Percentiles rank a stretch among this genome's conserved stretches.
Evolutionary conservation across 1,284 basidiomycete genomes (phyloP).

Genomic region (Microbotryum violaceum): DNA sequence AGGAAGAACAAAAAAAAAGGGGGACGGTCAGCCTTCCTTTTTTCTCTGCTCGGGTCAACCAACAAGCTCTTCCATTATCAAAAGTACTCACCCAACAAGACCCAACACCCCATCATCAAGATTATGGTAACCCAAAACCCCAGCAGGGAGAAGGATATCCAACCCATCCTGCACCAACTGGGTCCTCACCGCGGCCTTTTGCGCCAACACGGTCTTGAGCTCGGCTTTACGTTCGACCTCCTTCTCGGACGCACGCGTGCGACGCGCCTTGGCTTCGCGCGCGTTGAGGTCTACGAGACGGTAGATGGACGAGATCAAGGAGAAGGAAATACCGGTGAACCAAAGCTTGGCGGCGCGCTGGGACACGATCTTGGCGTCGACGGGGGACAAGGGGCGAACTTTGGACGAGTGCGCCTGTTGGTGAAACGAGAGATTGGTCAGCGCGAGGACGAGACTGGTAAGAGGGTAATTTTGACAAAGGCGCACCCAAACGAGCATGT

Average conservation of each 20-base stretch:
- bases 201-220: slow-evolving; percentile 53
- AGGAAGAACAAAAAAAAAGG: not conserved
- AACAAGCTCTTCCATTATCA: too few relatives aligned
- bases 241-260: slow-evolving; percentile 44
- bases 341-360: slow-evolving; percentile 79
- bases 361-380: slow-evolving; percentile 51
- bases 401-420: slow-evolving; percentile 52
- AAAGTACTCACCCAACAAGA: slow-evolving; percentile 59
- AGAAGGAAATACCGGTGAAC: slow-evolving; percentile 65
- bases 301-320: slow-evolving; percentile 33
- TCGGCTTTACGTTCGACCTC: slow-evolving; percentile 60
- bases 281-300: slow-evolving; percentile 24
- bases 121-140: slow-evolving; percentile 65
- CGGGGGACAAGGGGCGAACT: slow-evolving; percentile 30
- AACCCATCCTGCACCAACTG: slow-evolving; percentile 74
- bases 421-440: not conserved
- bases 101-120: slow-evolving; percentile 82
- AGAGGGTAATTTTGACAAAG: not conserved
- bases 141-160: slow-evolving; percentile 83
- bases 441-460: slow-evolving; percentile 51
- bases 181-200: slow-evolving; percentile 56
- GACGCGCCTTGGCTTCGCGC: slow-evolving; percentile 21
- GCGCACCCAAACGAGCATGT: slow-evolving; percentile 74
- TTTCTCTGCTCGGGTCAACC: too few relatives aligned
- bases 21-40: too few relatives aligned